Evolutionary conservation across 805 yeast genomes (phyloP).

Genomic region (Candida gorgasii): DNA sequence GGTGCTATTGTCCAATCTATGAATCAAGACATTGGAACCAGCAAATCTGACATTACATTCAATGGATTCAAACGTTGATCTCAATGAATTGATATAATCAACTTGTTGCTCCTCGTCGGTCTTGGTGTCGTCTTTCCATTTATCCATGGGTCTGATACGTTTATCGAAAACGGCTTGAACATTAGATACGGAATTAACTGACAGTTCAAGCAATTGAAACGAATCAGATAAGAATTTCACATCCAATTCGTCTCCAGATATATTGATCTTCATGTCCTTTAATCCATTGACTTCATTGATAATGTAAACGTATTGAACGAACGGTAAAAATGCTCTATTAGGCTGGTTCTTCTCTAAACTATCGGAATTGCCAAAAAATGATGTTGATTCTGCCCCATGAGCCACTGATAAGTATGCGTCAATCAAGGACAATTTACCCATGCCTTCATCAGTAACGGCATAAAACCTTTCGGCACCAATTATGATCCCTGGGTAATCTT

Average conservation of each 20-base stretch:
- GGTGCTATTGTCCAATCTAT: slow-evolving; percentile 43
- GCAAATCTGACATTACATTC: slow-evolving; percentile 60
- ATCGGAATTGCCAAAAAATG: slow-evolving; percentile 47
- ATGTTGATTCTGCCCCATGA: slow-evolving; percentile 52
- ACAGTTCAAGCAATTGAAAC: slow-evolving; percentile 53
- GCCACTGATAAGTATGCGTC: slow-evolving; percentile 76
- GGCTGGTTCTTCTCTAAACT: slow-evolving; percentile 45
- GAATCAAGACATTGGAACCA: slow-evolving; percentile 63
- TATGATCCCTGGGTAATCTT: slow-evolving; percentile 67
- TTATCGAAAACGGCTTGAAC: slow-evolving; percentile 38
- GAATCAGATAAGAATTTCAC: slow-evolving; percentile 62
- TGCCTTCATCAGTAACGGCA: slow-evolving; percentile 57
- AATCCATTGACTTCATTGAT: slow-evolving; percentile 22
- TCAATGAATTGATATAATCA: slow-evolving; percentile 15
- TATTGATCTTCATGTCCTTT: slow-evolving; percentile 47
- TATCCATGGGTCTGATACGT: slow-evolving; percentile 17
- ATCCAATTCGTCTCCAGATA: slow-evolving; percentile 70
- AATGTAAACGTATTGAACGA: slow-evolving; percentile 58
- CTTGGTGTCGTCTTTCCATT: slow-evolving; percentile 16
- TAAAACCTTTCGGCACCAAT: slow-evolving; percentile 75
- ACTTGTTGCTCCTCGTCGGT: slow-evolving; percentile 16
- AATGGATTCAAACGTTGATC: slow-evolving; percentile 37
- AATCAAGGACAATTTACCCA: slow-evolving; percentile 67
- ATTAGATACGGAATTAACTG: slow-evolving; percentile 47
- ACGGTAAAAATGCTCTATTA: slow-evolving; percentile 69